Conservation (phyloP, 306 rosid genomes). For the Argentina anserina region DNA sequence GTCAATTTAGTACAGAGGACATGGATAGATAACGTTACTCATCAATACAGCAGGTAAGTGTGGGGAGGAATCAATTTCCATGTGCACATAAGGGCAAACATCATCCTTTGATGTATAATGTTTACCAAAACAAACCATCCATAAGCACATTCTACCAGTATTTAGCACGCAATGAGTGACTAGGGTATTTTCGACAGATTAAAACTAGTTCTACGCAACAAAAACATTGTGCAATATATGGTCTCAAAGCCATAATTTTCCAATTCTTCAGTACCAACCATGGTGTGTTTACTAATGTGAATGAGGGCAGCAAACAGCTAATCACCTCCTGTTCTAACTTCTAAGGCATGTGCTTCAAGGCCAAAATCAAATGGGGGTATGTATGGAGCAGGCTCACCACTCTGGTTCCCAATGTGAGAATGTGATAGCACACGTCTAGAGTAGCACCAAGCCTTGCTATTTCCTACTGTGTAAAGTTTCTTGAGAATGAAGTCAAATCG, state of each 20-base stretch:
- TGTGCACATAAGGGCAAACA: neutral
- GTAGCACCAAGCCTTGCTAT: neutral
- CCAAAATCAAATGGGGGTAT: neutral
- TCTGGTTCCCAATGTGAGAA: neutral
- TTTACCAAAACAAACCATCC: neutral
- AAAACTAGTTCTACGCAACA: neutral
- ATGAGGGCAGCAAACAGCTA: neutral
- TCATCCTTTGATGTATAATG: neutral
- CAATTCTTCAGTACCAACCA: neutral
- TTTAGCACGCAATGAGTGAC: neutral
- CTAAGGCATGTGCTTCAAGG: neutral
- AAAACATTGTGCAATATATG: neutral
- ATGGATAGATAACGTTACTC: neutral
- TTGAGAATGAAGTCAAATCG: constrained; percentile 15
- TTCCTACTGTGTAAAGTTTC: neutral
- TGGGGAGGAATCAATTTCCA: neutral
- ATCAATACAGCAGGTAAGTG: neutral
- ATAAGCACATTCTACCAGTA: neutral
- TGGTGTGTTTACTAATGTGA: neutral
- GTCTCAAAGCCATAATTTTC: neutral
- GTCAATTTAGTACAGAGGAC: neutral
- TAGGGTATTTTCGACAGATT: neutral
- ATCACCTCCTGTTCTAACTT: neutral
- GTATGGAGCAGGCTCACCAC: neutral
- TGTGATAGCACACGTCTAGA: neutral